These are phyloP conservation scores for Umbelopsis vinacea DNA, from an alignment of 192 early-diverging fungal genomes.

Conservation along the genomic window DNA sequence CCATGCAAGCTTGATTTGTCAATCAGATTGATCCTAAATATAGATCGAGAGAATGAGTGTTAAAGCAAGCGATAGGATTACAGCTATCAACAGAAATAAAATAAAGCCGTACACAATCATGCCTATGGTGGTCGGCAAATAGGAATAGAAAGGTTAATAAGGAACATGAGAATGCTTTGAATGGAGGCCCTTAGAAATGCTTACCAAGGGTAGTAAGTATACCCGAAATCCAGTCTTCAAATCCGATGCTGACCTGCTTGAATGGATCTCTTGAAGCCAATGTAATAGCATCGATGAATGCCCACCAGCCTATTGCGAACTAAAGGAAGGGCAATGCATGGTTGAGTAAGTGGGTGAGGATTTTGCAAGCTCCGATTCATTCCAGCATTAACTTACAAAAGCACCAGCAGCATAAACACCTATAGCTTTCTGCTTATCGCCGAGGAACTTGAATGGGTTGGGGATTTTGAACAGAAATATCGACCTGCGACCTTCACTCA, in stretches of 20 bases:
- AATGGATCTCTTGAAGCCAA: constrained; percentile 34
- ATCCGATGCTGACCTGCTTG: constrained; percentile 42
- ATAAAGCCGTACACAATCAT: constrained; percentile 58
- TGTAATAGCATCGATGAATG: constrained; percentile 62
- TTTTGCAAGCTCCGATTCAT: background rate
- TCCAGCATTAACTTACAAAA: constrained; percentile 3
- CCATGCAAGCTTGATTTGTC: constrained; percentile 53
- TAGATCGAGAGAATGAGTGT: background rate
- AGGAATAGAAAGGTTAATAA: background rate
- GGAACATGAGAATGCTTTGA: background rate
- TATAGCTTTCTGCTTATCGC: constrained; percentile 4
- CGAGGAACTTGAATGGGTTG: constrained; percentile 15
- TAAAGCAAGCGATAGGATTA: background rate
- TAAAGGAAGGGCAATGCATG: constrained; percentile 17
- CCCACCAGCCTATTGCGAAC: constrained; percentile 68
- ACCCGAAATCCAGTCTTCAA: constrained; percentile 65
- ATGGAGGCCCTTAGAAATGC: background rate
- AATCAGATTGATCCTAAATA: constrained; percentile 54
- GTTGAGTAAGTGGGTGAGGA: too few relatives aligned
- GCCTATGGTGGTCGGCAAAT: constrained; percentile 13
- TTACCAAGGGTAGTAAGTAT: constrained; percentile 53
- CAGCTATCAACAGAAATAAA: background rate
- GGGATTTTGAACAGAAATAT: constrained; percentile 19
- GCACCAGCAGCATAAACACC: constrained; percentile 17
- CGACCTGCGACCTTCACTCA: constrained; percentile 11